phyloP scores from a whole-genome alignment of 768 basidiomycete species.

The Lentinula aciculospora region DNA sequence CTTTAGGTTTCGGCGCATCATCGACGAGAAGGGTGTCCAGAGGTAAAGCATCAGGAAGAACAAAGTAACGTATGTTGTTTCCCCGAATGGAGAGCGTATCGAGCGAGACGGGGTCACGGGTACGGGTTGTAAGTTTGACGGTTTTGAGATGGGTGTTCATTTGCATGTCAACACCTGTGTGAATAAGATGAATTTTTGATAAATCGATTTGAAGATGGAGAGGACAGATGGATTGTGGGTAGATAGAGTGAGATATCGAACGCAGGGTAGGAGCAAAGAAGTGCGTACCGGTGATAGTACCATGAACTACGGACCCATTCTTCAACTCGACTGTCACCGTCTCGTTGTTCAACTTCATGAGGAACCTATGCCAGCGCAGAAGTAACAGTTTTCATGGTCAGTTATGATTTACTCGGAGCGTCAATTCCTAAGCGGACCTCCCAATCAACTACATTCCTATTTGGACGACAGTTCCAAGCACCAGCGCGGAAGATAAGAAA shows the following conservation, averaged over 20 bases:
- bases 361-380: slow-evolving; percentile 55
- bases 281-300: slow-evolving; percentile 88
- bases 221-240: not conserved
- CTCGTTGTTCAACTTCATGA: slow-evolving; percentile 99
- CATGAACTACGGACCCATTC: slow-evolving; percentile 92
- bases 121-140: slow-evolving; percentile 92
- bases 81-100: slow-evolving; percentile 93
- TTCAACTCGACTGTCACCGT: slow-evolving; percentile 98
- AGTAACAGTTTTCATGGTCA: slow-evolving; percentile 8
- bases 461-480: not conserved
- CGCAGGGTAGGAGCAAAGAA: not conserved
- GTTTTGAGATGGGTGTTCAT: slow-evolving; percentile 99
- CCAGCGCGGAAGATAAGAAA: no score
- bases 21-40: slow-evolving; percentile 96
- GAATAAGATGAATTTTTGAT: not conserved
- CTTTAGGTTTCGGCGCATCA: slow-evolving; percentile 95
- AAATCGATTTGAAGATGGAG: slow-evolving; percentile 4
- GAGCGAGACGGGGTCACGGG: slow-evolving; percentile 80
- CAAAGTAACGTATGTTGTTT: slow-evolving; percentile 94
- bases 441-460: not conserved
- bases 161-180: slow-evolving; percentile 92
- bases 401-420: not conserved
- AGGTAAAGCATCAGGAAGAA: slow-evolving; percentile 95
- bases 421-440: not conserved
- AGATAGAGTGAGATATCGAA: not conserved